These are phyloP conservation scores for Gossypium davidsonii DNA, from an alignment of 441 rosid genomes.

Conservation along the genomic window DNA sequence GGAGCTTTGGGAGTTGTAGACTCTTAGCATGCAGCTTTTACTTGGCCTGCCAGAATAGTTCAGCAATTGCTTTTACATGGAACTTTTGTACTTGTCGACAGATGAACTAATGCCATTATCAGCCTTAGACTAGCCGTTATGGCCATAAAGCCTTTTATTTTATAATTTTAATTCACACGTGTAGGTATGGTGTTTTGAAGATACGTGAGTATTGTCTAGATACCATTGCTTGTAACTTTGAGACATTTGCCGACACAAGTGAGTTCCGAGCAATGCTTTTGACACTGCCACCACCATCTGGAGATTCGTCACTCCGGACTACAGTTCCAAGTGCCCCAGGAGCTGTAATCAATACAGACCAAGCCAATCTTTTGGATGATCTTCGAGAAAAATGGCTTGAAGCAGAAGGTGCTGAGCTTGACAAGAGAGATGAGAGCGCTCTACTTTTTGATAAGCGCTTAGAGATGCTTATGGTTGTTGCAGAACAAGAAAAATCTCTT, in stretches of 20 bases:
- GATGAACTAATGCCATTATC: background rate
- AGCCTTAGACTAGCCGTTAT: background rate
- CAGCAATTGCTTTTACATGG: background rate
- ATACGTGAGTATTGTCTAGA: conserved; percentile 84
- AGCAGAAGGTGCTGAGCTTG: conserved; percentile 92
- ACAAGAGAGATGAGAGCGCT: conserved; percentile 93
- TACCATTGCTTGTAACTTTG: conserved; percentile 73
- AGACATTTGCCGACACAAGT: conserved; percentile 69
- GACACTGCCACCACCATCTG: conserved; percentile 89
- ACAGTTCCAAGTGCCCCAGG: conserved; percentile 93
- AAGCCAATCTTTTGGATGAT: conserved; percentile 84
- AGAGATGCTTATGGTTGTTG: conserved; percentile 79
- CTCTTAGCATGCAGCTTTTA: background rate
- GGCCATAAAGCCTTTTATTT: background rate
- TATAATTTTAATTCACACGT: conserved; percentile 15
- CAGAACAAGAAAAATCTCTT: conserved; percentile 52
- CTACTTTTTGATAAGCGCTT: conserved; percentile 80
- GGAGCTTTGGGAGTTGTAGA: background rate
- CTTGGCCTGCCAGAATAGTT: background rate
- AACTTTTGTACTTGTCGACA: background rate
- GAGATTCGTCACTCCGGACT: conserved; percentile 84
- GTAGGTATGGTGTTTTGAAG: conserved; percentile 88
- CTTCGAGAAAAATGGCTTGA: conserved; percentile 97
- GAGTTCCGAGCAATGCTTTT: conserved; percentile 89
- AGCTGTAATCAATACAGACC: conserved; percentile 56